These are phyloP conservation scores for Mortierella sp. DNA, from an alignment of 371 early-diverging fungal species.

Conservation along the genomic window DNA sequence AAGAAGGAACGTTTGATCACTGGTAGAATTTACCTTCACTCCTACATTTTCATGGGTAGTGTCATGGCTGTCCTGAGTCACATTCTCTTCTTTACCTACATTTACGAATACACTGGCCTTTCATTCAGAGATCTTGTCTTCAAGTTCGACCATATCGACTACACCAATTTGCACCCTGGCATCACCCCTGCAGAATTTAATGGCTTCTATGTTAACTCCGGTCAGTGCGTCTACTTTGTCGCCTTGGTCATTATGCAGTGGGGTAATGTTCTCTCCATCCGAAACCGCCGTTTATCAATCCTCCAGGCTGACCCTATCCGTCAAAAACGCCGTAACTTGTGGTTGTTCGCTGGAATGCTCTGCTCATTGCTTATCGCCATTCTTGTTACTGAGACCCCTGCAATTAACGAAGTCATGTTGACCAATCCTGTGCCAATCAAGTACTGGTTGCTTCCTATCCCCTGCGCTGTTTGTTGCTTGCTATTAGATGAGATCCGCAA, in stretches of 20 bases:
- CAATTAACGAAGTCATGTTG: constrained; percentile 68
- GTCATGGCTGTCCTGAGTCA: constrained; percentile 69
- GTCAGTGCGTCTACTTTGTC: constrained; percentile 75
- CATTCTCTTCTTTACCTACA: constrained; percentile 71
- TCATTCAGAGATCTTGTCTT: constrained; percentile 65
- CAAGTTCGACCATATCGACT: constrained; percentile 62
- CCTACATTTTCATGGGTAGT: constrained; percentile 76
- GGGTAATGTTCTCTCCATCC: constrained; percentile 70
- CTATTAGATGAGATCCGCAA: constrained; percentile 71
- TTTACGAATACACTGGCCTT: constrained; percentile 62
- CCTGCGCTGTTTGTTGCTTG: constrained; percentile 66
- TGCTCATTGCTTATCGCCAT: constrained; percentile 64
- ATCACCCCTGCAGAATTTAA: constrained; percentile 62
- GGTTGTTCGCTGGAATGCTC: constrained; percentile 62
- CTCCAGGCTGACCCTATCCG: constrained; percentile 70
- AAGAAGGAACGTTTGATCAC: constrained; percentile 72
- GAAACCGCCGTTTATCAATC: constrained; percentile 75
- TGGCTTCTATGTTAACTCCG: constrained; percentile 60
- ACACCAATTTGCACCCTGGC: constrained; percentile 61
- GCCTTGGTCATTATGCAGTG: constrained; percentile 75
- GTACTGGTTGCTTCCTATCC: constrained; percentile 81
- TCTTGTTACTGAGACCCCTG: constrained; percentile 69
- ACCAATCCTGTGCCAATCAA: constrained; percentile 74
- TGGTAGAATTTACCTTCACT: constrained; percentile 64
- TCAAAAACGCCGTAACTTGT: constrained; percentile 62